A percentile compares a stretch with the other conserved stretches of the same genome.
phyloP scores from a whole-genome alignment of 345 rosid species.

The Litchi chinensis region DNA sequence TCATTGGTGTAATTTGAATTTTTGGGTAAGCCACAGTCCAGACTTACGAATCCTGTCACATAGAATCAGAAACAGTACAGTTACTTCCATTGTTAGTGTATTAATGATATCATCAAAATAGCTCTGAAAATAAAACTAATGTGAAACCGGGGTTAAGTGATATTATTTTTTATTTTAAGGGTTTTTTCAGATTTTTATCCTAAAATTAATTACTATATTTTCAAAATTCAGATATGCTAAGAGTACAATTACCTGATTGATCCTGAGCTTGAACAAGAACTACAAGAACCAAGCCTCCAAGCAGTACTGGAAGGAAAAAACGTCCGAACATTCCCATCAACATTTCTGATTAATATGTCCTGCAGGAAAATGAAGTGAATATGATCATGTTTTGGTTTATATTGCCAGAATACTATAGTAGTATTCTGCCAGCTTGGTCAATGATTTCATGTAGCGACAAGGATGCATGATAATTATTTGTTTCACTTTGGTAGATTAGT shows the following conservation, averaged over 20 bases:
- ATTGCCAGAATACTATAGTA: neutral
- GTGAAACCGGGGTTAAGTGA: too few relatives aligned
- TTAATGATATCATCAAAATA: too few relatives aligned
- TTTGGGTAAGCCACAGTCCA: constrained; percentile 24
- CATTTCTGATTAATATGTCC: neutral
- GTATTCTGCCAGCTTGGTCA: constrained; percentile 1
- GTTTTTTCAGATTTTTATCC: neutral
- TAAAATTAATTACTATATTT: neutral
- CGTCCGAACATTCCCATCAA: neutral
- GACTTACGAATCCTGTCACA: constrained; percentile 25
- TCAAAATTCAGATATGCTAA: neutral
- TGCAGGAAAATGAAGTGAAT: neutral
- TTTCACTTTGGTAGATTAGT: neutral
- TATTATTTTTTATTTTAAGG: too few relatives aligned
- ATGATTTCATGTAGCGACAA: neutral
- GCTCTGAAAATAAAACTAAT: too few relatives aligned
- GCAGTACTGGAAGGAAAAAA: neutral
- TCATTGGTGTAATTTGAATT: neutral
- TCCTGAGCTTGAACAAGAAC: constrained; percentile 1
- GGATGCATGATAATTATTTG: neutral
- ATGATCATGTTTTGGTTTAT: neutral
- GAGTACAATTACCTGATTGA: neutral
- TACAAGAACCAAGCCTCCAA: neutral
- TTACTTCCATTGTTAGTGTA: neutral
- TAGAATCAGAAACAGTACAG: neutral